These are phyloP conservation scores for Medicago arabica DNA, from an alignment of 306 rosid genomes.

Conservation along the genomic window DNA sequence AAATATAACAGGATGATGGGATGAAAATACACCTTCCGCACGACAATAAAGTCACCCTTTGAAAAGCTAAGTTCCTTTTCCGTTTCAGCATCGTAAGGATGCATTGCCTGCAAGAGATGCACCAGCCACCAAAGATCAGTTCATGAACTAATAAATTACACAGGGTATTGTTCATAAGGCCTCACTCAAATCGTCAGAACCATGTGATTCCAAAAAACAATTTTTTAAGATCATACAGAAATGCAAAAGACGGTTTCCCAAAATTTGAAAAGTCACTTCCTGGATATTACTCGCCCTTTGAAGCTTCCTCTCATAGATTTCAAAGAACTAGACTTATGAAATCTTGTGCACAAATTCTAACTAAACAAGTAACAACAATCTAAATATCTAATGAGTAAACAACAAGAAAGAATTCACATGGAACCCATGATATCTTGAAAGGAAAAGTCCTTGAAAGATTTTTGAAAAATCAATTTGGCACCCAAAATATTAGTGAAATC, in stretches of 20 bases:
- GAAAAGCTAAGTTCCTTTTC: slow-evolving; percentile 93
- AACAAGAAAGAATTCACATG: not conserved
- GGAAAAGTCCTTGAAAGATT: not conserved
- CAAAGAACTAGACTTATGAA: not conserved
- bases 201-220: not conserved
- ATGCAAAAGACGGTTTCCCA: not conserved
- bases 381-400: not conserved
- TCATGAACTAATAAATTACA: slow-evolving; percentile 20
- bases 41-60: slow-evolving; percentile 87
- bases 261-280: not conserved
- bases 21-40: slow-evolving; percentile 76
- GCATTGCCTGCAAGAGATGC: slow-evolving; percentile 70
- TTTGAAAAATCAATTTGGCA: not conserved
- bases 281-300: no score
- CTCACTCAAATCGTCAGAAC: slow-evolving; percentile 21
- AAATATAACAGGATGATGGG: slow-evolving; percentile 3
- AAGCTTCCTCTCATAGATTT: no score
- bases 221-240: not conserved
- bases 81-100: slow-evolving; percentile 67
- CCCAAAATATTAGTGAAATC: not conserved
- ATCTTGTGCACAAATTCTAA: not conserved
- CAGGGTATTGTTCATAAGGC: slow-evolving; percentile 1
- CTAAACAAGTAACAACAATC: not conserved
- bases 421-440: not conserved
- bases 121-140: slow-evolving; percentile 27